Evolutionary conservation across 2,329 filamentous ascomycete genomes (phyloP), one percentile per base, ranked within the genome.

Genomic region (Microsporum canis): DNA sequence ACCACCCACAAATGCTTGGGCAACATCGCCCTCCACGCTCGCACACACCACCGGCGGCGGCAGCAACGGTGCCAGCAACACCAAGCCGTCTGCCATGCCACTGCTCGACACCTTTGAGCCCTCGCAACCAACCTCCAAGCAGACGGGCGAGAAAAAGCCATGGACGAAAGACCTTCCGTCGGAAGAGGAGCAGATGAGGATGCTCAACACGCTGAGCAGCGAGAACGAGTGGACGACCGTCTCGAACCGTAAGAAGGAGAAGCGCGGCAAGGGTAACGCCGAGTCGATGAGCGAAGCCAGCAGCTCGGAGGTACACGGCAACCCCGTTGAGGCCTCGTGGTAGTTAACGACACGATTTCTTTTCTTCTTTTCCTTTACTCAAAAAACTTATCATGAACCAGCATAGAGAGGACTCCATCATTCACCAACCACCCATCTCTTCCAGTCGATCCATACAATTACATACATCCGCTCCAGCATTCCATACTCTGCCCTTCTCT

Each of bases 181-280:
- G 2, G 83, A 85, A 70, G 82, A 85, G 65, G 82, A 85, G 69
- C 82, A 86, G 71, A 72, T 84, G 68, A 78, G 79, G 53, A 73
- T 81, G 62, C 71, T 81, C 57, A 78, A 72, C 57, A 75, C 77
- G 58, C 67, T 73, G 60, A 71, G 74, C 34, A 73, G 75, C 47
- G 79, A 82, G 53, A 79, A 79, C 61, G 79, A 80, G 59, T 86
- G 84, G 84, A 84, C 80, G 65, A 82, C 82, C 7, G 83, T 86
- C 29, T 75, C 80, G 36, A 82, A 76, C 68, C 85, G 84, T 76
- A 75, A 76, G 64, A 79, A 81, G 71, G 79, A 79, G 70, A 81
- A 79, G 70, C 79, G 78, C 71, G 75, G 72, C 65, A 68, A 70
- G 17, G 71, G 70, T 62, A 75, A 73, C 62, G 73, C 75, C 23